Conservation (phyloP, 371 early-diverging fungal genomes). For the Mucor mucedo region DNA sequence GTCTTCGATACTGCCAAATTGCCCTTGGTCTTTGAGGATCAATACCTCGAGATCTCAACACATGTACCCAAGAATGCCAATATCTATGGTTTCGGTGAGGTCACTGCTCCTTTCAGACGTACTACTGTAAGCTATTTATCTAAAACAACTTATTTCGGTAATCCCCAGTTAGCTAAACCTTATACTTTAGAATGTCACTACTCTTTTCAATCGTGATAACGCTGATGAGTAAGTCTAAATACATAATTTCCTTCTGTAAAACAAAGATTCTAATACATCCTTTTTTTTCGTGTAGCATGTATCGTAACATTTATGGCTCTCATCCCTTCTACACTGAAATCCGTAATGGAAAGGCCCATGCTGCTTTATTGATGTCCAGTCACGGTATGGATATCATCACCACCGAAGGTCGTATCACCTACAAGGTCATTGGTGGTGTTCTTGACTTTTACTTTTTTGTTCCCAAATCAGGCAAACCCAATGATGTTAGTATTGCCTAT, state of each 20-base stretch:
- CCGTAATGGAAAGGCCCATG: constrained; percentile 61
- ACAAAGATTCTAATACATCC: not conserved
- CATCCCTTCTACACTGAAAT: constrained; percentile 78
- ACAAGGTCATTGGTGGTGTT: constrained; percentile 71
- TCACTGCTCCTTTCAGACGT: constrained; percentile 56
- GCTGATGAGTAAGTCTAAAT: constrained; percentile 41
- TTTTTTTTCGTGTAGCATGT: constrained; percentile 23
- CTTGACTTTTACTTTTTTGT: constrained; percentile 68
- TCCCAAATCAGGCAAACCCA: constrained; percentile 53
- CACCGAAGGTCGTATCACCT: constrained; percentile 58
- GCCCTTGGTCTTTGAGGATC: constrained; percentile 69
- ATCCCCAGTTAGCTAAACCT: not conserved
- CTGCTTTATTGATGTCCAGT: constrained; percentile 59
- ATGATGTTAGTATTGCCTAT: constrained; percentile 67
- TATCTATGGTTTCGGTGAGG: constrained; percentile 78
- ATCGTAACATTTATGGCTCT: constrained; percentile 71
- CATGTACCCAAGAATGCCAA: constrained; percentile 59
- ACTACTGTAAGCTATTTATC: constrained; percentile 22
- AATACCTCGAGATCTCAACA: constrained; percentile 69
- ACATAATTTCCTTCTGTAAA: too few relatives aligned
- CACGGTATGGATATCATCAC: constrained; percentile 82
- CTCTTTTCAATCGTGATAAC: constrained; percentile 66
- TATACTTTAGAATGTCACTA: constrained; percentile 36
- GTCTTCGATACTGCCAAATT: constrained; percentile 66
- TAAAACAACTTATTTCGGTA: not conserved